phyloP scores from a whole-genome alignment of 805 yeast species.

The Candida maris region DNA sequence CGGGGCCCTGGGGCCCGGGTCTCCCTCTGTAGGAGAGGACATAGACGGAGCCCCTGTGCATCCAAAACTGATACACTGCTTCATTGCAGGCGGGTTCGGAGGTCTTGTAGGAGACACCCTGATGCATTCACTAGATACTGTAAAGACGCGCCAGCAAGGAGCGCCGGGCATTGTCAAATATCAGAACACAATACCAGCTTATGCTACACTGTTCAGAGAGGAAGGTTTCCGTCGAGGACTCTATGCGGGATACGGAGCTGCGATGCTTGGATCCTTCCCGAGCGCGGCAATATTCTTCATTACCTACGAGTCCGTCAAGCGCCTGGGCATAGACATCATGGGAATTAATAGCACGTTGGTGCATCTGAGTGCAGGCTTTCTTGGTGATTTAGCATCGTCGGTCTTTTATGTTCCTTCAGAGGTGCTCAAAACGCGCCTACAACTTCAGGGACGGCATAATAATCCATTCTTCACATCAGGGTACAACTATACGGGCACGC shows the following conservation, averaged over 20 bases:
- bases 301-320: conserved; percentile 79
- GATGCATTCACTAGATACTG: conserved; percentile 96
- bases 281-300: conserved; percentile 93
- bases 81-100: conserved; percentile 92
- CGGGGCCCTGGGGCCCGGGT: background rate
- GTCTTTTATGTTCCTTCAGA: conserved; percentile 93
- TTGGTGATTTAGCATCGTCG: conserved; percentile 92
- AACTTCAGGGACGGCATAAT: conserved; percentile 84
- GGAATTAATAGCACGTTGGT: conserved; percentile 73
- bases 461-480: conserved; percentile 78
- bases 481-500: conserved; percentile 76
- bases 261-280: conserved; percentile 89
- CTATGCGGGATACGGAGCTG: conserved; percentile 91
- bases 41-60: conserved; percentile 7
- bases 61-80: conserved; percentile 53
- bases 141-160: conserved; percentile 97
- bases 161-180: conserved; percentile 68
- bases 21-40: no score
- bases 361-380: conserved; percentile 78
- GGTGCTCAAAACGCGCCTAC: conserved; percentile 88
- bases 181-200: conserved; percentile 71
- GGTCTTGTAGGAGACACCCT: conserved; percentile 88
- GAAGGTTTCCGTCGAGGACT: conserved; percentile 86
- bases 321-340: conserved; percentile 60
- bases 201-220: conserved; percentile 65